phyloP scores from a whole-genome alignment of 2,329 filamentous ascomycete species.

The Cercospora sp. region DNA sequence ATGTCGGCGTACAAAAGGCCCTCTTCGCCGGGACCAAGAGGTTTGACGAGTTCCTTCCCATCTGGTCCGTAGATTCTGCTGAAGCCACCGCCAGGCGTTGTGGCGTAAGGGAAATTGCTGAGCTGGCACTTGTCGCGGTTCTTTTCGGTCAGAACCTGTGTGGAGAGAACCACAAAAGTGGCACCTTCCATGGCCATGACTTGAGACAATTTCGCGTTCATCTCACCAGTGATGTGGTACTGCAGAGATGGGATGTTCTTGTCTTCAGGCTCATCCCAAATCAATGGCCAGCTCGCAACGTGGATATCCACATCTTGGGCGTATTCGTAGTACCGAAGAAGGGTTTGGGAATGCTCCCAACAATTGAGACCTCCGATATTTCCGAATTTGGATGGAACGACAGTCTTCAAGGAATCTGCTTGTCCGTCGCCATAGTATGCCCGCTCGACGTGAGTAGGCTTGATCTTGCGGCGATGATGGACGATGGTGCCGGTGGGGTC shows the following conservation, averaged over 20 bases:
- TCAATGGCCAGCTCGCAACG: slow-evolving; percentile 15
- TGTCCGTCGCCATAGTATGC: slow-evolving; percentile 57
- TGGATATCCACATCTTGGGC: slow-evolving; percentile 17
- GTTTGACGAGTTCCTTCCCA: slow-evolving; percentile 6
- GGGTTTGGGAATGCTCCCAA: slow-evolving; percentile 30
- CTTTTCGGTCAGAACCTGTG: slow-evolving; percentile 12
- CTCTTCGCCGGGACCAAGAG: slow-evolving; percentile 13
- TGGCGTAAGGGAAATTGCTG: slow-evolving; percentile 10
- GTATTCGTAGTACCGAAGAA: slow-evolving; percentile 19
- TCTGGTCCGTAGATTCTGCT: slow-evolving; percentile 14
- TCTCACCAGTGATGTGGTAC: slow-evolving; percentile 18
- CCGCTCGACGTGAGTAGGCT: slow-evolving; percentile 58
- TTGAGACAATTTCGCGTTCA: slow-evolving; percentile 12
- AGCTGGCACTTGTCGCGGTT: slow-evolving; percentile 11
- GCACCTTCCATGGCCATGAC: slow-evolving; percentile 18
- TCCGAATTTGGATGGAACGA: slow-evolving; percentile 40
- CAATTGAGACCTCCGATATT: slow-evolving; percentile 27
- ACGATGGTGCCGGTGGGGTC: slow-evolving; percentile 49
- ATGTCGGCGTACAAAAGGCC: slow-evolving; percentile 14
- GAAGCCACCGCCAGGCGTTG: slow-evolving; percentile 17
- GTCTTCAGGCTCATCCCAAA: slow-evolving; percentile 5
- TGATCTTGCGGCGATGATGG: slow-evolving; percentile 59
- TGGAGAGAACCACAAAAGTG: slow-evolving; percentile 13
- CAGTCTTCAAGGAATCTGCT: slow-evolving; percentile 53
- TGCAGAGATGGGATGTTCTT: slow-evolving; percentile 3